A percentile compares a stretch with the other conserved stretches of the same genome.
These are phyloP conservation scores for Trichoderma cornu-damae DNA, from an alignment of 2,329 filamentous ascomycete species.

Conservation along the genomic window DNA sequence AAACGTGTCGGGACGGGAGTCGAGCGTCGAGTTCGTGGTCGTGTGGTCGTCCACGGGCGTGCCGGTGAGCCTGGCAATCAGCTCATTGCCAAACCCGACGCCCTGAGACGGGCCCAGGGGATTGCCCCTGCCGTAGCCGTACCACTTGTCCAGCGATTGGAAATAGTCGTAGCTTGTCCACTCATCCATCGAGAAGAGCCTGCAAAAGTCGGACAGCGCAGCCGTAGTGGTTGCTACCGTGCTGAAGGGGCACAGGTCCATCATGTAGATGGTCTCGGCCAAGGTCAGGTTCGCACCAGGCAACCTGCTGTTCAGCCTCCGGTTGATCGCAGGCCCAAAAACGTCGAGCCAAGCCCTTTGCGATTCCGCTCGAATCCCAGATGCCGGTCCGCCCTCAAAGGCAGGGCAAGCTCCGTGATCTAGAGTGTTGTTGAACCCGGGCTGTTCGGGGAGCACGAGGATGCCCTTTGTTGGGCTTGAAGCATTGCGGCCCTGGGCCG, in stretches of 20 bases:
- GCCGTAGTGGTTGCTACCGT: constrained; percentile 59
- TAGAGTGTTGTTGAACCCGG: constrained; percentile 72
- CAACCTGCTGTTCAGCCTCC: constrained; percentile 64
- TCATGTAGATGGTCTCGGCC: constrained; percentile 62
- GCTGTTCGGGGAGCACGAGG: constrained; percentile 63
- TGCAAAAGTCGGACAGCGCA: constrained; percentile 64
- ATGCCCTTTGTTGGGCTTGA: constrained; percentile 50
- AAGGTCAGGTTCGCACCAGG: constrained; percentile 60
- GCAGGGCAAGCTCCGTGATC: constrained; percentile 65
- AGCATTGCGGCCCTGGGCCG: constrained; percentile 32
- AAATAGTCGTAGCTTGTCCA: constrained; percentile 80
- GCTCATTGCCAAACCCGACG: constrained; percentile 81
- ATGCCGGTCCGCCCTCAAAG: constrained; percentile 59
- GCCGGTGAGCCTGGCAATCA: constrained; percentile 72
- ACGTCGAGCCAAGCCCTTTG: constrained; percentile 54
- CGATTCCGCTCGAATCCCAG: constrained; percentile 44
- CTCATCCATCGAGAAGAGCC: constrained; percentile 65
- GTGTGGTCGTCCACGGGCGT: constrained; percentile 66
- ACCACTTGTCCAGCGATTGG: constrained; percentile 76
- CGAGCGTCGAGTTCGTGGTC: constrained; percentile 71
- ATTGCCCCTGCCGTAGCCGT: constrained; percentile 72
- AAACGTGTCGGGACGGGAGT: constrained; percentile 62
- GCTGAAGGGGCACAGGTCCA: constrained; percentile 85
- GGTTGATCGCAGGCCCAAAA: constrained; percentile 64
- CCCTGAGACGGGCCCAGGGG: constrained; percentile 78